Evolutionary conservation across 2,329 filamentous ascomycete species (phyloP), one percentile per base, ranked within the genome.

Genomic region (Diatrype stigma): DNA sequence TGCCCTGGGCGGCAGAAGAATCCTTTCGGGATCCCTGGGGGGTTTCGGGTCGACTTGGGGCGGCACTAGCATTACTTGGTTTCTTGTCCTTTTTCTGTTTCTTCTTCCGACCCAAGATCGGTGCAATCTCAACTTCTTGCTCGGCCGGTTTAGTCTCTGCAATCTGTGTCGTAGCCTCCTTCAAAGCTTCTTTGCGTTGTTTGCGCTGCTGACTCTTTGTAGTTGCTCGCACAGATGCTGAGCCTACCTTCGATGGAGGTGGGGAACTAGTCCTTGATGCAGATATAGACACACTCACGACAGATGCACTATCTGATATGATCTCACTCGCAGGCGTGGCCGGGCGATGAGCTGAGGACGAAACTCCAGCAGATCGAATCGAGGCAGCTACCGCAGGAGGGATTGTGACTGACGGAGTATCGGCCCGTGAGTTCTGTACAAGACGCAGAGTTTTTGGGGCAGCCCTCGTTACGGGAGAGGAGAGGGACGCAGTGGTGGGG

Each of bases 151-250:
- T 61, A 1, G 71, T 60, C 54, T 82, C 80, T 3, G 69, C 71
- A 53, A 84, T 77, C 32, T 76, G 66, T 17, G 75, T 77, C 2
- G 77, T 78, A 50, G 87, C 84, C 60, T 85, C 82, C 61, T 84
- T 87, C 52, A 82, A 73, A 17, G 78, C 80, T 56, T 87, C 85
- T 65, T 85, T 86, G 56, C 85, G 82, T 61, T 89, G 82, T 68
- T 92, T 93, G 64, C 87, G 87, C 64, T 87, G 81, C 65, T 89
- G 86, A 61, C 85, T 90, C 73, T 91, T 92, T 8, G 88, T 90
- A 44, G 86, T 88, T 21, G 75, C 73, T 53, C 87, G 78, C 3
- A 89, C 75, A 14, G 86, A 83, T 4, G 87, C 86, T 45, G 83
- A 82, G 4, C 88, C 87, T 45, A 90, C 74, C 59, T 79, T 86